Conservation (phyloP, 2,329 filamentous ascomycete genomes). For the Epichloe festucae region DNA sequence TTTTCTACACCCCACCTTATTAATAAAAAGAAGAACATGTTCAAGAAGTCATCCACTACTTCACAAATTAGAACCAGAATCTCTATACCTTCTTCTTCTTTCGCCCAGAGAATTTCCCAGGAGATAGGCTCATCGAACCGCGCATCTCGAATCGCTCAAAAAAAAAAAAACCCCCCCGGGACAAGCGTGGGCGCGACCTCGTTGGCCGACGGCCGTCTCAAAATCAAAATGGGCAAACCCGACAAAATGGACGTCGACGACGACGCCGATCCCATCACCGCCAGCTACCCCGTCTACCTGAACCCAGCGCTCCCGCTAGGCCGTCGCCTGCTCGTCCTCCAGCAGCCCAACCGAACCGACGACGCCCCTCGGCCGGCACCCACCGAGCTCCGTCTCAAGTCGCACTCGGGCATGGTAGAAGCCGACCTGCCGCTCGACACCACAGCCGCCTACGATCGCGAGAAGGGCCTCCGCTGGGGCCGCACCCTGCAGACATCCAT, state of each 20-base stretch:
- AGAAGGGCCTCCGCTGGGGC: constrained; percentile 74
- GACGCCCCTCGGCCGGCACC: constrained; percentile 41
- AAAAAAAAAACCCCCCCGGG: no score
- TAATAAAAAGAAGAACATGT: no score
- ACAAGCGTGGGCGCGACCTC: background rate
- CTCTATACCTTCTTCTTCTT: no score
- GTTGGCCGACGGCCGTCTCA: background rate
- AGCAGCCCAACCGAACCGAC: constrained; percentile 70
- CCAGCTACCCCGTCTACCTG: constrained; percentile 74
- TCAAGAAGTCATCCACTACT: no score
- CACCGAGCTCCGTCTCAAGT: constrained; percentile 69
- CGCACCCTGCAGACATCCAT: constrained; percentile 53
- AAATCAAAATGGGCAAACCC: constrained; percentile 2
- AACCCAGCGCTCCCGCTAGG: constrained; percentile 54
- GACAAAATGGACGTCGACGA: constrained; percentile 15
- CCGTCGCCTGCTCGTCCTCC: constrained; percentile 66
- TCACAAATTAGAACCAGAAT: no score
- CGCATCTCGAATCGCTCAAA: background rate
- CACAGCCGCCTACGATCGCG: constrained; percentile 62
- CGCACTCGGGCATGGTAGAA: constrained; percentile 71
- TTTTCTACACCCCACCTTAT: background rate
- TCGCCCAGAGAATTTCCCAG: no score
- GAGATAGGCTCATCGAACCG: background rate
- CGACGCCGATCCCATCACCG: constrained; percentile 55
- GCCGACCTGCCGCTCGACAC: constrained; percentile 78